Base-by-base conservation (phyloP, 2,329 filamentous ascomycete genomes). In the Calonectria fujianensis region DNA sequence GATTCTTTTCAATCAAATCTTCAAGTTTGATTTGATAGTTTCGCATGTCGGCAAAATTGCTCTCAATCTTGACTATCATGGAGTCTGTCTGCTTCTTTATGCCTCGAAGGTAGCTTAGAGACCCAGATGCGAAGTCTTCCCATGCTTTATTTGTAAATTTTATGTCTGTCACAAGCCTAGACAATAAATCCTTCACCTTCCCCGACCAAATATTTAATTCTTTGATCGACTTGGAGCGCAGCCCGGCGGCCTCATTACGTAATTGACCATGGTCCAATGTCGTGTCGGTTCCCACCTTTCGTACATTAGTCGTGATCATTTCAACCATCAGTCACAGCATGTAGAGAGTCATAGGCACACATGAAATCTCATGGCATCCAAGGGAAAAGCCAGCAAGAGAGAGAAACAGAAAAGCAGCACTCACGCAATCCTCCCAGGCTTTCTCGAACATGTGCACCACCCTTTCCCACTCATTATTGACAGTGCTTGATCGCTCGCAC, bases 381-480 rank as follows among this genome's bases (percentile, higher is more conserved):
- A 59, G 6, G 10, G 13, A 29, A 31, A n/a, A 6, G 8, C 3
- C 29, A 16, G 2, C 5, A 3, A 24, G 29, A 52, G 18, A 31
- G 32, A 32, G 14, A 7, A n/a, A 32, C 7, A n/a, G 20, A 31
- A 51, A 37, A 10, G 4, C 2, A n/a, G 0, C 39, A 50, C 67
- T 69, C 52, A 63, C 67, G 14, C 61, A 51, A 37, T 70, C 10
- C 11, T 35, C 31, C 68, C 52, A 31, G 3, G 27, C 48, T 7
- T 48, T 24, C 10, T 54, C 32, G 48, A 70, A 35, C 4, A 24
- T 24, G 10, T 35, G 4, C 20, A 70, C 39, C 7, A 64, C 52
- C n/a, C 64, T 39, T 1, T 14, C 41, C 69, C 69, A 70, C 35
- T 70, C 57, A 14, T 65, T 45, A 4, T 41, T 24, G 3, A 70